Evolutionary conservation across 2,329 filamentous ascomycete genomes (phyloP), one percentile per base, ranked within the genome.

Genomic region (Alternaria consortialis): DNA sequence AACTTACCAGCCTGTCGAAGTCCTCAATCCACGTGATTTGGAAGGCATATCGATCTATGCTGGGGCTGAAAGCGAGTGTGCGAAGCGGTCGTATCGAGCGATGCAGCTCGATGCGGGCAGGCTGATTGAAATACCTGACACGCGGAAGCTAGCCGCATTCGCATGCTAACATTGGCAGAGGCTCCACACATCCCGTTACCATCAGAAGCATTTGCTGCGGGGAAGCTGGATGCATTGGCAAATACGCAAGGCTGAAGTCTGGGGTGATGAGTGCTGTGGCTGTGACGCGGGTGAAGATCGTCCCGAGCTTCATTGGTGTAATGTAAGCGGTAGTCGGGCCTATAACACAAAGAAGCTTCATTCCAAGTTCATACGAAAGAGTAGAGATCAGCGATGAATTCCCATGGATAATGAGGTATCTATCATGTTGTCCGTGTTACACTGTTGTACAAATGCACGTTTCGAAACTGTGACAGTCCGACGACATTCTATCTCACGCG

Each of bases 1-100:
- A 69, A 66, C 75, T 70, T 68, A 77, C 74, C 80, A 82, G 51
- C 81, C 81, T 42, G 80, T 82, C 36, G 77, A 80, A 25, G 80
- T 81, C 32, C 81, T 75, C 44, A 83, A 67, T 3, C 81, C 81
- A 58, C 77, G 75, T 53, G 80, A 80, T 58, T 81, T 77, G 40
- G 79, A 78, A 64, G 80, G 81, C 68, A 70, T 70, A 13, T 17
- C 29, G n/a, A 31, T 43, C 39, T 44, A 32, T 46, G 25, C 20
- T 66, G 47, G 53, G 53, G 58, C 56, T 13, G 29, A 53, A 27
- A 36, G 40, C 34, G 12, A 34, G 47, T 32, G 48, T 56, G 32
- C 23, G 23, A 47, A 34, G 42, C 15, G 50, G 40, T 63, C 60
- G 63, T 53, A 43, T 56, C 62, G 55, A 58, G 55, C 51, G 56